phyloP scores from a whole-genome alignment of 2,329 filamentous ascomycete genomes.

The Fusarium sp. region DNA sequence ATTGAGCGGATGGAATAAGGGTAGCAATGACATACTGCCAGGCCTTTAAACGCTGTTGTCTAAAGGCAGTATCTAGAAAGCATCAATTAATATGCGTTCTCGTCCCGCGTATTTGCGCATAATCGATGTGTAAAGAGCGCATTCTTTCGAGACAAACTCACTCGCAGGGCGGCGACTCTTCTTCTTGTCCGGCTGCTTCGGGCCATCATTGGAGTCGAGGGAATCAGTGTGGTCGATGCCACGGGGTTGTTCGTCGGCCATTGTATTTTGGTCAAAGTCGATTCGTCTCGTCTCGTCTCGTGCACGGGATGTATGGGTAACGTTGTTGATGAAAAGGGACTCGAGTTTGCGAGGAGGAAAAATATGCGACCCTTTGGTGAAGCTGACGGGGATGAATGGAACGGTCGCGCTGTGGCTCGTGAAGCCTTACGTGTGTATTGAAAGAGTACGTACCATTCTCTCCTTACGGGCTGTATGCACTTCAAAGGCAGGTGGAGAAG shows the following conservation, averaged over 20 bases:
- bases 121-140: not conserved
- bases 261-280: slow-evolving; percentile 48
- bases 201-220: slow-evolving; percentile 65
- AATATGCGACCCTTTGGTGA: slow-evolving; percentile 31
- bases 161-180: slow-evolving; percentile 94
- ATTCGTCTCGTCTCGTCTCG: not conserved
- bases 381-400: slow-evolving; percentile 32
- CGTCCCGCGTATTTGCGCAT: not conserved
- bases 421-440: slow-evolving; percentile 31
- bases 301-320: slow-evolving; percentile 24
- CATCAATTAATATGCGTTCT: slow-evolving; percentile 33
- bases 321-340: slow-evolving; percentile 20
- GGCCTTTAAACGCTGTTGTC: slow-evolving; percentile 96
- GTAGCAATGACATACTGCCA: slow-evolving; percentile 82
- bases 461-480: not conserved
- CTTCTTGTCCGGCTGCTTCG: slow-evolving; percentile 74
- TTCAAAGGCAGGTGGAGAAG: not conserved
- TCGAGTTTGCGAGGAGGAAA: slow-evolving; percentile 9
- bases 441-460: slow-evolving; percentile 16
- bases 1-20: slow-evolving; percentile 11
- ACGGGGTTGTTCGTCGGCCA: slow-evolving; percentile 59
- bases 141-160: slow-evolving; percentile 55
- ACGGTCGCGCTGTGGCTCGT: slow-evolving; percentile 32
- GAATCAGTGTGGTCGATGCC: slow-evolving; percentile 62
- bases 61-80: slow-evolving; percentile 86